A percentile compares a stretch with the other conserved stretches of the same genome.
Conservation (phyloP, 1,284 basidiomycete species). For the Leccinum subrobustum region DNA sequence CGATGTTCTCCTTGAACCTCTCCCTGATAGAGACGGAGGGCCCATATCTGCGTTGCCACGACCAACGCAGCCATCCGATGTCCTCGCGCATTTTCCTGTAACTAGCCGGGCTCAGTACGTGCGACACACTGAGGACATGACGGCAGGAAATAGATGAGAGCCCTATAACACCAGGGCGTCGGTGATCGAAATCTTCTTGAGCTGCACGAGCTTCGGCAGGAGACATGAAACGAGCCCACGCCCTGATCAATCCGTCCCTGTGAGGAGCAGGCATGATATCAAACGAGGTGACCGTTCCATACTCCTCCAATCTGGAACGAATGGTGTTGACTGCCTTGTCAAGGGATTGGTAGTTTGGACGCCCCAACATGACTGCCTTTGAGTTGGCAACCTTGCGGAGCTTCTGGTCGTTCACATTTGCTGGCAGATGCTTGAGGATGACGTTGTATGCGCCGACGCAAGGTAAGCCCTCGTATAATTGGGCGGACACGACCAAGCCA, state of each 20-base stretch:
- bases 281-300: conserved; percentile 43
- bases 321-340: conserved; percentile 42
- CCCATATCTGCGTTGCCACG: conserved; percentile 29
- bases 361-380: conserved; percentile 50
- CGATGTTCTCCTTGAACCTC: conserved; percentile 17
- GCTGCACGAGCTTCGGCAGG: conserved; percentile 48
- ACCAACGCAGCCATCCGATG: conserved; percentile 35
- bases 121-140: conserved; percentile 49
- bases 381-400: conserved; percentile 46
- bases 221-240: conserved; percentile 53
- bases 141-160: conserved; percentile 45
- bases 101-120: conserved; percentile 37
- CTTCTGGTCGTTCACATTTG: conserved; percentile 39
- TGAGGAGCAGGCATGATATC: conserved; percentile 52
- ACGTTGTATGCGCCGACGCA: conserved; percentile 55
- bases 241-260: conserved; percentile 44
- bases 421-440: conserved; percentile 52
- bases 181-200: conserved; percentile 43
- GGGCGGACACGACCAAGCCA: conserved; percentile 43
- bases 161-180: conserved; percentile 42
- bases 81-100: conserved; percentile 41
- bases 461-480: conserved; percentile 53
- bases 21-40: conserved; percentile 30
- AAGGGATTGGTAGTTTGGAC: conserved; percentile 47
- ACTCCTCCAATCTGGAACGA: conserved; percentile 37